Percentiles rank a stretch among this genome's conserved stretches.
These are phyloP conservation scores for Mariannaea sp. DNA, from an alignment of 2,329 filamentous ascomycete genomes.

Conservation along the genomic window DNA sequence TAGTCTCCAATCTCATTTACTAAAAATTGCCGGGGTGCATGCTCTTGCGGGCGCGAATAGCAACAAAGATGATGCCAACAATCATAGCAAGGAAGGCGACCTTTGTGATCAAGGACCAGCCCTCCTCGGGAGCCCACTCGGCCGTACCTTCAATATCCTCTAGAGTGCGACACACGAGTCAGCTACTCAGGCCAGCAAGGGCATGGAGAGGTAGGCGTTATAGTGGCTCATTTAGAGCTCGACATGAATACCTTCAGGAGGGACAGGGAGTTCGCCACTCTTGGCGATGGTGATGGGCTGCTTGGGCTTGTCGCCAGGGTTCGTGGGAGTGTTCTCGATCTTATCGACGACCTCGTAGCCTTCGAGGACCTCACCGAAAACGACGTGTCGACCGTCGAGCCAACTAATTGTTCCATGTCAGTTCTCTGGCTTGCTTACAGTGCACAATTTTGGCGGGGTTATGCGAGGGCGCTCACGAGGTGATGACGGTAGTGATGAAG, in stretches of 20 bases:
- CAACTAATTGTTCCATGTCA: constrained; percentile 55
- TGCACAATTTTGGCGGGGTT: background rate
- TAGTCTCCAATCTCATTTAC: background rate
- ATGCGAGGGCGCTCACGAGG: constrained; percentile 60
- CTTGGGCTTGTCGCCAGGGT: constrained; percentile 68
- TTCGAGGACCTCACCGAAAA: constrained; percentile 88
- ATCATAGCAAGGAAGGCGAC: constrained; percentile 28
- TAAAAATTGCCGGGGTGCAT: constrained; percentile 18
- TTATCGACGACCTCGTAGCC: constrained; percentile 80
- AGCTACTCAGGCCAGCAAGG: constrained; percentile 38
- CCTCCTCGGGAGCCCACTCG: constrained; percentile 26
- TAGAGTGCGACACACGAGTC: constrained; percentile 41
- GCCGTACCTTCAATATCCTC: constrained; percentile 36
- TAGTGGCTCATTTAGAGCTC: constrained; percentile 69
- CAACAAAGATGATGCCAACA: constrained; percentile 30
- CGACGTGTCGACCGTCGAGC: constrained; percentile 84
- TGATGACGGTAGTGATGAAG: constrained; percentile 86
- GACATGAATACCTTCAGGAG: constrained; percentile 90
- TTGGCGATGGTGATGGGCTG: constrained; percentile 76
- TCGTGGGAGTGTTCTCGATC: constrained; percentile 75
- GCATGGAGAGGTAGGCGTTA: constrained; percentile 28
- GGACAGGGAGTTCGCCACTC: constrained; percentile 82
- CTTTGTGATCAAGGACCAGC: constrained; percentile 34
- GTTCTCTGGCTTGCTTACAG: background rate
- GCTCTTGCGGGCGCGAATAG: constrained; percentile 26